These are phyloP conservation scores for Torulaspora indica DNA, from an alignment of 805 yeast species.

Conservation along the genomic window DNA sequence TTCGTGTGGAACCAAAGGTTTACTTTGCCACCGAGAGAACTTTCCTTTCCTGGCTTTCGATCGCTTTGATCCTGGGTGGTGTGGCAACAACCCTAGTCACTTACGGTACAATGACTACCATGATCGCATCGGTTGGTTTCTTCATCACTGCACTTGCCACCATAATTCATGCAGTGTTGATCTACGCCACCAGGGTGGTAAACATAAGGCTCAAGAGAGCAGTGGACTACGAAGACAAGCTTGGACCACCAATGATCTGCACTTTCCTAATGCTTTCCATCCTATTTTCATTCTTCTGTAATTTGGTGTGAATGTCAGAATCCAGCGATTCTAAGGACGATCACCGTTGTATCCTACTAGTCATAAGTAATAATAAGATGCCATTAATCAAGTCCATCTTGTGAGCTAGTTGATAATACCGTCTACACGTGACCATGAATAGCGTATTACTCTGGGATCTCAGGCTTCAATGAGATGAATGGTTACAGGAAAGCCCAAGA, in stretches of 20 bases:
- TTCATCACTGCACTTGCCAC: slow-evolving; percentile 74
- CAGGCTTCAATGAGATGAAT: not conserved
- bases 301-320: slow-evolving; percentile 10
- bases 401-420: not conserved
- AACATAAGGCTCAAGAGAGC: slow-evolving; percentile 80
- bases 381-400: not conserved
- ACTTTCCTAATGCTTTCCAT: slow-evolving; percentile 66
- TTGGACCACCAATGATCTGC: slow-evolving; percentile 86
- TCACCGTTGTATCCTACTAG: slow-evolving; percentile 1
- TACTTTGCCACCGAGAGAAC: slow-evolving; percentile 98
- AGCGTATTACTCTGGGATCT: not conserved
- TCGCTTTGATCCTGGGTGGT: slow-evolving; percentile 81
- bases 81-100: slow-evolving; percentile 82
- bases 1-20: slow-evolving; percentile 97
- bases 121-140: slow-evolving; percentile 82
- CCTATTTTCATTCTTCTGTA: slow-evolving; percentile 51
- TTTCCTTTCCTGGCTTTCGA: slow-evolving; percentile 87
- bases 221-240: slow-evolving; percentile 75
- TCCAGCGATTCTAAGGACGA: not conserved
- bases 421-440: slow-evolving; percentile 2
- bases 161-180: slow-evolving; percentile 62
- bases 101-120: slow-evolving; percentile 71
- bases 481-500: too few species aligned
- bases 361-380: slow-evolving; percentile 1
- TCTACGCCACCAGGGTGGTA: slow-evolving; percentile 75